phyloP scores from a whole-genome alignment of 2,329 filamentous ascomycete genomes.

The Alternaria triticina region DNA sequence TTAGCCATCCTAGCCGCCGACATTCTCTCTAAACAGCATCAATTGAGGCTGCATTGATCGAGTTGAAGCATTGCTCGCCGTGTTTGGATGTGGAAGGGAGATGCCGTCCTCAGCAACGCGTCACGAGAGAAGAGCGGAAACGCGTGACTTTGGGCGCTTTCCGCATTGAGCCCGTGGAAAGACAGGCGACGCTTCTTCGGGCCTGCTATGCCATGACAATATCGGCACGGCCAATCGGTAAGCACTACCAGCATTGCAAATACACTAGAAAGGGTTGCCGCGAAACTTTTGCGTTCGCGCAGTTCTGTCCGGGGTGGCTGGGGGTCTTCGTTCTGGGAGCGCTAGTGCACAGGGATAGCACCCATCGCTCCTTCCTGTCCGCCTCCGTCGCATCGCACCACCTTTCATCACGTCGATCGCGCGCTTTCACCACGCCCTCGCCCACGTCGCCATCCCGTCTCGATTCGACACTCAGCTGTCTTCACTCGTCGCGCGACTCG shows the following conservation, averaged over 20 bases:
- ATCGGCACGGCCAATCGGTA: conserved; percentile 19
- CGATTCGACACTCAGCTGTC: conserved; percentile 12
- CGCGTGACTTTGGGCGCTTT: conserved; percentile 11
- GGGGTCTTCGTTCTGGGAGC: conserved; percentile 3
- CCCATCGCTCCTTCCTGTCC: conserved; percentile 16
- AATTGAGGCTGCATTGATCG: background rate
- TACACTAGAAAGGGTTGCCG: conserved; percentile 4
- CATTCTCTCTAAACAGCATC: background rate
- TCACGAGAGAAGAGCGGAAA: conserved; percentile 4
- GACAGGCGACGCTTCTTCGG: conserved; percentile 11
- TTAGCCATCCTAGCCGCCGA: background rate
- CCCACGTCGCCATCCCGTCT: conserved; percentile 8
- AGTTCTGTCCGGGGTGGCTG: conserved; percentile 16
- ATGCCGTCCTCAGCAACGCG: background rate
- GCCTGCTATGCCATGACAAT: conserved; percentile 11
- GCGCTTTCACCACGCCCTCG: conserved; percentile 8
- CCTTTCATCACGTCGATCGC: conserved; percentile 25
- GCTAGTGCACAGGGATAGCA: conserved; percentile 24
- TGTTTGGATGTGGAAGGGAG: background rate
- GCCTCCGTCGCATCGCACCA: conserved; percentile 15
- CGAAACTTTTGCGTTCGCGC: conserved; percentile 9
- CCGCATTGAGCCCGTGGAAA: conserved; percentile 1
- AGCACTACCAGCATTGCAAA: background rate
- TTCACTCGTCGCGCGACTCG: conserved; percentile 9
- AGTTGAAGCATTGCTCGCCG: background rate